These are phyloP conservation scores for Paecilomyces formosus DNA, from an alignment of 2,329 filamentous ascomycete species.

Conservation along the genomic window DNA sequence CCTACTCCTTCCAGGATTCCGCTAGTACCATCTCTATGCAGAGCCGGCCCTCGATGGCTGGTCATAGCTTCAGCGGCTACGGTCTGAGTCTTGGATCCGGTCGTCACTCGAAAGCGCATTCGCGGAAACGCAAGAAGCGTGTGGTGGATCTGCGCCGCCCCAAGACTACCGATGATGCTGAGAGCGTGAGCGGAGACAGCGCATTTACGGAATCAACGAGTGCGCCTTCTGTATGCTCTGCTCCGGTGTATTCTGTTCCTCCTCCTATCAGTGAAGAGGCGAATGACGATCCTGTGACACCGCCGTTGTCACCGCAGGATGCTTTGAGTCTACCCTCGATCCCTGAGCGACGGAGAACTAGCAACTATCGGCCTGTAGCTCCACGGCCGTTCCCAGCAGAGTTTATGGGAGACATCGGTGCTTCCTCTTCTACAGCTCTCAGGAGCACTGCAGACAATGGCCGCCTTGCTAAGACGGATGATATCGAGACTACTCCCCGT, in stretches of 20 bases:
- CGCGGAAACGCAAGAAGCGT: constrained; percentile 40
- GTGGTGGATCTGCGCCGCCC: constrained; percentile 41
- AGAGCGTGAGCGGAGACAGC: constrained; percentile 36
- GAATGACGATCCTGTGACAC: constrained; percentile 48
- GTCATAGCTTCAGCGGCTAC: constrained; percentile 30
- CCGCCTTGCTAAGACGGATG: constrained; percentile 7
- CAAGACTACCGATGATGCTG: constrained; percentile 32
- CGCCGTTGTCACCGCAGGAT: constrained; percentile 40
- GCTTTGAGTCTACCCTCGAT: constrained; percentile 24
- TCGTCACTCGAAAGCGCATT: constrained; percentile 37
- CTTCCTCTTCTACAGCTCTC: constrained; percentile 16
- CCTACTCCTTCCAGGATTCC: constrained; percentile 67
- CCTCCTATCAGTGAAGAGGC: constrained; percentile 54
- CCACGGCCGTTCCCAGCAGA: constrained; percentile 16
- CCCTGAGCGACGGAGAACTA: constrained; percentile 25
- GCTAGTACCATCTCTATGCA: constrained; percentile 59
- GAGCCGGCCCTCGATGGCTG: constrained; percentile 44
- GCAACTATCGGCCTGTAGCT: constrained; percentile 10
- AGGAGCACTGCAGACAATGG: constrained; percentile 7
- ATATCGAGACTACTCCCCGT: constrained; percentile 27
- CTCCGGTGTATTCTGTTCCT: constrained; percentile 47
- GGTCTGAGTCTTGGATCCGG: constrained; percentile 32
- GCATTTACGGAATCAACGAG: constrained; percentile 32
- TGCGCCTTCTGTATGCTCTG: constrained; percentile 43
- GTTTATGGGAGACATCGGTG: constrained; percentile 10